These are phyloP conservation scores for Russula sp. DNA, from an alignment of 768 basidiomycete species.

Conservation along the genomic window DNA sequence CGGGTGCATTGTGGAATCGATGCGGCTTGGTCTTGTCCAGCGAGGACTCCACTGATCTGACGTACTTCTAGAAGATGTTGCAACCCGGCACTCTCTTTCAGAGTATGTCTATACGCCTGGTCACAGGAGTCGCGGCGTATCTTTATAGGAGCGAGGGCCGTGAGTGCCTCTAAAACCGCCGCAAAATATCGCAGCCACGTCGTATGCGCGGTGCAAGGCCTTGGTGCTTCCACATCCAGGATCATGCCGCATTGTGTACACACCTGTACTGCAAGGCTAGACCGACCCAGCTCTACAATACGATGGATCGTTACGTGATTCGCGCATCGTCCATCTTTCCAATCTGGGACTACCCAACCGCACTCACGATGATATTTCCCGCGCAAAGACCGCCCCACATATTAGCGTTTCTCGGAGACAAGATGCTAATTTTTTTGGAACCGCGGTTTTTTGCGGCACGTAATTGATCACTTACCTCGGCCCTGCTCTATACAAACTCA, in stretches of 20 bases:
- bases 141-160: no score
- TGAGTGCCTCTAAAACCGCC: no score
- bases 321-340: neutral
- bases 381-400: neutral
- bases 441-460: neutral
- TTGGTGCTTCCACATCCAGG: neutral
- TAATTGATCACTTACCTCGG: neutral
- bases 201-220: neutral
- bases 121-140: no score
- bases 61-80: no score
- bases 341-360: neutral
- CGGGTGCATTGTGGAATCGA: no score
- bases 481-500: no score
- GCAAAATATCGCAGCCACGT: neutral
- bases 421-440: neutral
- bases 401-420: neutral
- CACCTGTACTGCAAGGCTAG: neutral
- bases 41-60: no score
- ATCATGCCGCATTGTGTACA: neutral
- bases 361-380: neutral
- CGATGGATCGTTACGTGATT: neutral
- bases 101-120: no score
- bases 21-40: no score
- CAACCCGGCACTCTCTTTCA: no score
- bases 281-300: neutral